These are phyloP conservation scores for Carex kokanica DNA, from an alignment of 176 grass and related monocot species.

Conservation along the genomic window DNA sequence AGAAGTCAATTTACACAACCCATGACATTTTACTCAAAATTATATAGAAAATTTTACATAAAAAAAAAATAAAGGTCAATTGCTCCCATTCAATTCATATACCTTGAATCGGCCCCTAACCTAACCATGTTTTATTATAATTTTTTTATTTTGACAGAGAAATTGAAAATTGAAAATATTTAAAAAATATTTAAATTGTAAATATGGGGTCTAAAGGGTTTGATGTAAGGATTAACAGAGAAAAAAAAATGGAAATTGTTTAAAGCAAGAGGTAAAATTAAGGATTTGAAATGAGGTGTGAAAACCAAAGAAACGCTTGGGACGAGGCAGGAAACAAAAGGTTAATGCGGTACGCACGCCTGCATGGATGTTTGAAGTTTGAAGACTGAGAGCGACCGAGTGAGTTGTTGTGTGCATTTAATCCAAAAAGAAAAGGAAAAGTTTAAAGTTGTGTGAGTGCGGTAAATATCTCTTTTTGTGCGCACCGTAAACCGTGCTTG, in stretches of 20 bases:
- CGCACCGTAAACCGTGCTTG: background rate
- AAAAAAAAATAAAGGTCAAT: too few species aligned
- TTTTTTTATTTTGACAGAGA: too few species aligned
- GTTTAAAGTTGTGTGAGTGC: background rate
- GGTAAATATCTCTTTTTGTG: constrained; percentile 1
- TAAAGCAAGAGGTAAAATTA: background rate
- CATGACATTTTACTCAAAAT: too few species aligned
- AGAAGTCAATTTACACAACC: too few species aligned
- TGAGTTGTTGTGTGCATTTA: background rate
- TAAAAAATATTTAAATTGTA: background rate
- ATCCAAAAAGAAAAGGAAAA: background rate
- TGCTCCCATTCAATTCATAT: too few species aligned
- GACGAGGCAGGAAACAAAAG: background rate
- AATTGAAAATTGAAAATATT: too few species aligned
- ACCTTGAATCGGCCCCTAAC: too few species aligned
- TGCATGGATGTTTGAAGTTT: background rate
- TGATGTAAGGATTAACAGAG: background rate
- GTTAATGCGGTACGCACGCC: constrained; percentile 6
- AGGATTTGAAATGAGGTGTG: background rate
- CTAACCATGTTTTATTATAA: too few species aligned
- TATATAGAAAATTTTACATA: too few species aligned
- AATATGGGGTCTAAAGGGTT: too few species aligned
- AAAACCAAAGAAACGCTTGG: constrained; percentile 1
- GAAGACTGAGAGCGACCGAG: background rate
- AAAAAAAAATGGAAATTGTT: background rate